Percentiles rank a stretch among this genome's conserved stretches.
These are phyloP conservation scores for Glonium stellatum DNA, from an alignment of 495 filamentous ascomycete genomes.

Conservation along the genomic window DNA sequence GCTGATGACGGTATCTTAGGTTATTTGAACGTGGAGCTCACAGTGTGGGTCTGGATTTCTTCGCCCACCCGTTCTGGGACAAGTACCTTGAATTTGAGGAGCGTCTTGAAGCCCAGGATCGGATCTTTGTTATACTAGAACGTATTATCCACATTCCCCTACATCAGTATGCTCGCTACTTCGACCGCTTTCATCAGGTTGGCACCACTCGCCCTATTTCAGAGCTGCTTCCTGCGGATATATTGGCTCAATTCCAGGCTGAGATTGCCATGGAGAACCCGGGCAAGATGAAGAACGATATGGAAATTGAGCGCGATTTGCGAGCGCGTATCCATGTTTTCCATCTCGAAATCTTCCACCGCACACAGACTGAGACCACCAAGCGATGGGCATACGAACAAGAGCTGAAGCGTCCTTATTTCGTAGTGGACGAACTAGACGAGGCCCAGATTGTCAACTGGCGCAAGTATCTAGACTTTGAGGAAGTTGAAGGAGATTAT, in stretches of 20 bases:
- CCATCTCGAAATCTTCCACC: constrained; percentile 73
- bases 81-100: constrained; percentile 97
- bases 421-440: constrained; percentile 90
- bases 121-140: constrained; percentile 76
- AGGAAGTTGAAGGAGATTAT: constrained; percentile 79
- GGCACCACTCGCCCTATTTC: constrained; percentile 63
- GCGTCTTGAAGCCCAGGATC: constrained; percentile 75
- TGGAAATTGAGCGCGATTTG: constrained; percentile 79
- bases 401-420: constrained; percentile 93
- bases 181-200: constrained; percentile 78
- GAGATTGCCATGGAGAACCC: constrained; percentile 60
- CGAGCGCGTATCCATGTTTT: constrained; percentile 69
- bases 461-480: constrained; percentile 95
- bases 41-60: constrained; percentile 85
- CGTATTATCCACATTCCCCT: constrained; percentile 90
- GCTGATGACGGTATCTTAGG: constrained; percentile 39
- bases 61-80: constrained; percentile 96
- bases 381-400: constrained; percentile 95
- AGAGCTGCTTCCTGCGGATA: constrained; percentile 66
- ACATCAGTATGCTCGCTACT: constrained; percentile 95
- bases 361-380: constrained; percentile 79
- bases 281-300: constrained; percentile 48
- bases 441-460: constrained; percentile 83
- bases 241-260: constrained; percentile 57
- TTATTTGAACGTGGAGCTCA: constrained; percentile 87